Conservation (phyloP, 768 basidiomycete species). For the Paxillus involutus region DNA sequence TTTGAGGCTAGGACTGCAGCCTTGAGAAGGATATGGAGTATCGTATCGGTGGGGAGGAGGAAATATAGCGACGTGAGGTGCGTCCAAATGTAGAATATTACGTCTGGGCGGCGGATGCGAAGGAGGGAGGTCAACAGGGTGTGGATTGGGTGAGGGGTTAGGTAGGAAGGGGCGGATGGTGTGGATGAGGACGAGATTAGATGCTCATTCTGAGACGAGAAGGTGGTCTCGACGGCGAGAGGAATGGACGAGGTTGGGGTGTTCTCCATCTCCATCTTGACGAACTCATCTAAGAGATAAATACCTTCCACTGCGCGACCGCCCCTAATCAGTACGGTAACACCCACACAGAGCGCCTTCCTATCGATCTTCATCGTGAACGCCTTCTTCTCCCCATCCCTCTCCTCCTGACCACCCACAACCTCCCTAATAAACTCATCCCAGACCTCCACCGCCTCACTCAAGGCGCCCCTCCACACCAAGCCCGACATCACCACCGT, state of each 20-base stretch:
- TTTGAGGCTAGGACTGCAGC: constrained; percentile 53
- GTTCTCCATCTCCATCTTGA: constrained; percentile 20
- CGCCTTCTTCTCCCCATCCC: not conserved
- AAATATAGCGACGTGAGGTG: constrained; percentile 58
- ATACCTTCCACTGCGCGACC: constrained; percentile 50
- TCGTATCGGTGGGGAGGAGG: constrained; percentile 50
- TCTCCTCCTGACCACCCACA: not conserved
- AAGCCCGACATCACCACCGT: constrained; percentile 57
- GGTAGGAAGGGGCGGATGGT: constrained; percentile 5
- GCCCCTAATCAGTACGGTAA: constrained; percentile 46
- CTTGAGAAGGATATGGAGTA: constrained; percentile 62
- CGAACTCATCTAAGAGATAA: constrained; percentile 45
- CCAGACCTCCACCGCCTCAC: constrained; percentile 46
- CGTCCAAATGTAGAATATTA: constrained; percentile 70
- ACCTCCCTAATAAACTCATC: constrained; percentile 31
- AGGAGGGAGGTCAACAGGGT: constrained; percentile 49
- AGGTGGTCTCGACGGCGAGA: not conserved
- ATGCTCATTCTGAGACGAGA: not conserved
- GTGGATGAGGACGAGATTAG: not conserved
- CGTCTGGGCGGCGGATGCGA: constrained; percentile 56
- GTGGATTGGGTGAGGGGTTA: constrained; percentile 35
- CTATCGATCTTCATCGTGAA: constrained; percentile 37
- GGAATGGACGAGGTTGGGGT: not conserved
- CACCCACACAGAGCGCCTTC: constrained; percentile 47
- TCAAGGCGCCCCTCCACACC: constrained; percentile 39